These are phyloP conservation scores for Collybia sordida DNA, from an alignment of 768 basidiomycete species.

Conservation along the genomic window DNA sequence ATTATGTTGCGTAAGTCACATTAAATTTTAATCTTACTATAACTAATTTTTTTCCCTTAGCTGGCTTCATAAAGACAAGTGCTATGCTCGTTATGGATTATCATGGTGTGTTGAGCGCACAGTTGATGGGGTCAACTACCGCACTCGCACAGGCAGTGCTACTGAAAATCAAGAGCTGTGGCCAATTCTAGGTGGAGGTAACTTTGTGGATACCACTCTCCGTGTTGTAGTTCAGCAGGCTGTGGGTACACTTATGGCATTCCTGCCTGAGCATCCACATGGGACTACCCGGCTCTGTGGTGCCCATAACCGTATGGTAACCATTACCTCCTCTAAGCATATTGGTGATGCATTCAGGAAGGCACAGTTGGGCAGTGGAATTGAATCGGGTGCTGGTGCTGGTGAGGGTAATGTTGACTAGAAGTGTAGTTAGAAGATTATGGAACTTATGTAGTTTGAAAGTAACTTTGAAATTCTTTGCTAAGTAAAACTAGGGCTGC, in stretches of 20 bases:
- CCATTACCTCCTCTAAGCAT: slow-evolving; percentile 2
- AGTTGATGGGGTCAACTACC: not conserved
- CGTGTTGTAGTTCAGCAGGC: slow-evolving; percentile 4
- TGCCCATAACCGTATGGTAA: slow-evolving; percentile 1
- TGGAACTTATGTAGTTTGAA: too few relatives aligned
- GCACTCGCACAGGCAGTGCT: not conserved
- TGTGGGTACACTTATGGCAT: not conserved
- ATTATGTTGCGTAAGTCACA: slow-evolving; percentile 2
- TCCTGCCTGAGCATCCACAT: slow-evolving; percentile 5
- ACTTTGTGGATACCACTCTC: slow-evolving; percentile 3
- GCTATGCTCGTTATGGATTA: not conserved
- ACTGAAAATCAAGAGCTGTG: not conserved
- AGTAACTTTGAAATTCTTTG: too few relatives aligned
- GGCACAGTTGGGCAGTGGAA: not conserved
- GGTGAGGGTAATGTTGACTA: slow-evolving; percentile 1
- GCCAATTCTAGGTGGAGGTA: not conserved
- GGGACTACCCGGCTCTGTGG: slow-evolving; percentile 4
- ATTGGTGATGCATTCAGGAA: not conserved
- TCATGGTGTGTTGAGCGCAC: not conserved
- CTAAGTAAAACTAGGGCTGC: too few relatives aligned
- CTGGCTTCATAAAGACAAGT: slow-evolving; percentile 1
- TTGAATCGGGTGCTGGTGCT: slow-evolving; percentile 1
- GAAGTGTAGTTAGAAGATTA: too few relatives aligned
- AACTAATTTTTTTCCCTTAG: not conserved
- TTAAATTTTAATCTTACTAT: not conserved